Evolutionary conservation across 1,284 basidiomycete species (phyloP).

Genomic region (Leccinum subrobustum): DNA sequence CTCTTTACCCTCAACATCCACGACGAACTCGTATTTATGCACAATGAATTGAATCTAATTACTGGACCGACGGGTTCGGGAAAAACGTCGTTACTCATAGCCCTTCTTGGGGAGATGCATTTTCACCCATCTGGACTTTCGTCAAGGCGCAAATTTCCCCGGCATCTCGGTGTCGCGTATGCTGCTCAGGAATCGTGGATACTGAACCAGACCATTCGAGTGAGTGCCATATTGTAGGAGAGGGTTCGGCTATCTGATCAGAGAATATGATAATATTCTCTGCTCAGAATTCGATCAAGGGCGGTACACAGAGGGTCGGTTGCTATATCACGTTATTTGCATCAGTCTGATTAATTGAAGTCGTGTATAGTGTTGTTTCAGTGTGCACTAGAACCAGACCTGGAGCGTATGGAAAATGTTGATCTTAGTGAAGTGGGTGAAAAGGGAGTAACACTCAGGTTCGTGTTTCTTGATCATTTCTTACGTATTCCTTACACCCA

Average conservation of each 20-base stretch:
- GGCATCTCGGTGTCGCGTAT: conserved; percentile 57
- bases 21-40: conserved; percentile 55
- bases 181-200: conserved; percentile 68
- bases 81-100: conserved; percentile 54
- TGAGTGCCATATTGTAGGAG: not conserved
- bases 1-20: conserved; percentile 49
- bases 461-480: not conserved
- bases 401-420: conserved; percentile 56
- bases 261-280: conserved; percentile 9
- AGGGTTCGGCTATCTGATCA: conserved; percentile 26
- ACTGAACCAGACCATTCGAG: conserved; percentile 48
- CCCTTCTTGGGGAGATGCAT: conserved; percentile 44
- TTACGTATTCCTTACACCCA: not conserved
- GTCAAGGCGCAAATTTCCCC: conserved; percentile 52
- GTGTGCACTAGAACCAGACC: conserved; percentile 57
- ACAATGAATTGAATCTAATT: conserved; percentile 59
- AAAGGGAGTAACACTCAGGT: conserved; percentile 30
- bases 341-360: not conserved
- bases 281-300: not conserved
- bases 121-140: conserved; percentile 6
- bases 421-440: conserved; percentile 40
- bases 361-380: conserved; percentile 46
- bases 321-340: not conserved
- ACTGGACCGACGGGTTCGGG: conserved; percentile 60
- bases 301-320: conserved; percentile 11